Percentiles rank a stretch among this genome's conserved stretches.
These are phyloP conservation scores for Apiotrichum montevideense DNA, from an alignment of 1,284 basidiomycete species.

Conservation along the genomic window DNA sequence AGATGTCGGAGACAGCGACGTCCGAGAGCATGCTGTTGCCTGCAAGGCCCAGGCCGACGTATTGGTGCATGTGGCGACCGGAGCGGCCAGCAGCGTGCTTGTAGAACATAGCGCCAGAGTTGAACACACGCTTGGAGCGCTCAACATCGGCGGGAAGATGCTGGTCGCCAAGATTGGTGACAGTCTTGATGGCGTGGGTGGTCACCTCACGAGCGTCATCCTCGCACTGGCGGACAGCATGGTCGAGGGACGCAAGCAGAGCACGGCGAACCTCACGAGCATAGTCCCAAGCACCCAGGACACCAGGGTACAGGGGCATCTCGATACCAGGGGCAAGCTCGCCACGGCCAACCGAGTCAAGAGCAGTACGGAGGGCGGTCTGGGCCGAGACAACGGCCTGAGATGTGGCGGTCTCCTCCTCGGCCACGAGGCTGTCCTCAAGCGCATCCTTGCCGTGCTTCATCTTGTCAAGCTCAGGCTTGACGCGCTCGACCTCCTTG, in stretches of 20 bases:
- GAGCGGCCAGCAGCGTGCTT: slow-evolving; percentile 50
- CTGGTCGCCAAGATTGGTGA: slow-evolving; percentile 65
- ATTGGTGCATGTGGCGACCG: slow-evolving; percentile 47
- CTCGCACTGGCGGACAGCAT: slow-evolving; percentile 73
- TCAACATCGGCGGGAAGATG: slow-evolving; percentile 79
- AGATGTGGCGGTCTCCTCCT: slow-evolving; percentile 71
- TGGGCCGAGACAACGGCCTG: slow-evolving; percentile 56
- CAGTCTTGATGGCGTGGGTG: slow-evolving; percentile 60
- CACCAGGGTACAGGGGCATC: slow-evolving; percentile 79
- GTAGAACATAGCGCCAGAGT: slow-evolving; percentile 91
- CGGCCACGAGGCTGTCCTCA: slow-evolving; percentile 68
- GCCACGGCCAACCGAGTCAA: slow-evolving; percentile 73
- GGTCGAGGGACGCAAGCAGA: slow-evolving; percentile 71
- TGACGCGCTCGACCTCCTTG: slow-evolving; percentile 62
- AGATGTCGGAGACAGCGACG: slow-evolving; percentile 62
- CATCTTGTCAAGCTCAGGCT: slow-evolving; percentile 84
- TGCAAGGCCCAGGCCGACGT: slow-evolving; percentile 40
- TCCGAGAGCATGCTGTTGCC: slow-evolving; percentile 38
- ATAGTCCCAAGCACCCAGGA: slow-evolving; percentile 83
- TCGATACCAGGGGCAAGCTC: slow-evolving; percentile 51
- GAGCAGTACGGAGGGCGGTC: slow-evolving; percentile 60
- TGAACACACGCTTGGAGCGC: slow-evolving; percentile 73
- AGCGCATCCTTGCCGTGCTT: slow-evolving; percentile 64
- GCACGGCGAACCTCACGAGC: slow-evolving; percentile 73
- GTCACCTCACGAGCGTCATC: slow-evolving; percentile 73